Evolutionary conservation across 2,329 filamentous ascomycete genomes (phyloP).

Genomic region (Botrytis porri): DNA sequence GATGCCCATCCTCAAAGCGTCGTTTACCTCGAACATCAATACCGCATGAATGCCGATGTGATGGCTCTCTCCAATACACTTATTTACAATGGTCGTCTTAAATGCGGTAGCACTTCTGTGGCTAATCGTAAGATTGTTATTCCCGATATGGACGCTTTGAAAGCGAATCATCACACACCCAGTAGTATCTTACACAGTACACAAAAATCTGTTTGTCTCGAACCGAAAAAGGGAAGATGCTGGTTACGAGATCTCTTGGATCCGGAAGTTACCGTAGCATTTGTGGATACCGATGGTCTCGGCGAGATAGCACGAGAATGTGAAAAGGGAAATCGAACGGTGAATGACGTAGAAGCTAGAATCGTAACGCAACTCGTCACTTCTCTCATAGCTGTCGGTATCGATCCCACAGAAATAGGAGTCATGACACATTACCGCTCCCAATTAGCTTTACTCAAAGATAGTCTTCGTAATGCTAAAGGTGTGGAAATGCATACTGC

Average conservation of each 20-base stretch:
- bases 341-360: slow-evolving; percentile 79
- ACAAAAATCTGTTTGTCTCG: slow-evolving; percentile 54
- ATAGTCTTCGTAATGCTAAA: slow-evolving; percentile 59
- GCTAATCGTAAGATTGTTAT: slow-evolving; percentile 67
- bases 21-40: slow-evolving; percentile 90
- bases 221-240: slow-evolving; percentile 50
- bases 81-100: slow-evolving; percentile 87
- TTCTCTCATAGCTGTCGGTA: slow-evolving; percentile 70
- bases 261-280: slow-evolving; percentile 71
- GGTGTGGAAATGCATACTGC: slow-evolving; percentile 93
- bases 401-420: slow-evolving; percentile 74
- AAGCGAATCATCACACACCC: slow-evolving; percentile 54
- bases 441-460: slow-evolving; percentile 79
- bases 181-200: slow-evolving; percentile 31
- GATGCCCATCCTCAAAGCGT: slow-evolving; percentile 85
- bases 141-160: slow-evolving; percentile 61
- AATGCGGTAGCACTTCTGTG: slow-evolving; percentile 79
- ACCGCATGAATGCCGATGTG: slow-evolving; percentile 96
- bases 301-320: slow-evolving; percentile 64
- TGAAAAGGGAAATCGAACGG: slow-evolving; percentile 77
- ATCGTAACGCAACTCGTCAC: slow-evolving; percentile 79
- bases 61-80: slow-evolving; percentile 91
- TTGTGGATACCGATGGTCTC: slow-evolving; percentile 84
- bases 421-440: slow-evolving; percentile 97
- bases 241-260: slow-evolving; percentile 74